Base-by-base conservation (phyloP, 2,329 filamentous ascomycete species). In the Plectosphaerella plurivora region DNA sequence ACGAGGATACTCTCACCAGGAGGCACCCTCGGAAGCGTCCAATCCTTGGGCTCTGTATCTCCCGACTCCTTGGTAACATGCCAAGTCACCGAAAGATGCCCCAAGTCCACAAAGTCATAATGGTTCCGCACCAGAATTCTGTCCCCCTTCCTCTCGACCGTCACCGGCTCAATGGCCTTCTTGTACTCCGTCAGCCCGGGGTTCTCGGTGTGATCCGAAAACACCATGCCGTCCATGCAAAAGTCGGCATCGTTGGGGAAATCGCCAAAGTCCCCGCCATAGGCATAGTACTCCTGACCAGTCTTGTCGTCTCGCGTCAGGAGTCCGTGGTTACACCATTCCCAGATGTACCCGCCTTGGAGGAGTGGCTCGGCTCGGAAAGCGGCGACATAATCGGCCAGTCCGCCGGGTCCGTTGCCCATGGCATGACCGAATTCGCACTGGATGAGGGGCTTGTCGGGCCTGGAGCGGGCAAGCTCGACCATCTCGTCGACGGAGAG, bases 391-490 rank as follows among this genome's bases (percentile, higher is more conserved):
- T 89, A 89, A 52, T 89, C 86, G 53, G 82, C 77, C 45, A 89
- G 70, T 1, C 78, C 80, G 1, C 87, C 86, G 0, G 84, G 86
- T 0, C 84, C 86, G 53, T 88, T 89, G 0, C 87, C 87, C 86
- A 90, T 89, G 0, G 87, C 84, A 55, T 81, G 78, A 0, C 70
- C 69, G 54, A 72, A 82, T 54, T 83, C 79, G 47, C 77, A 81
- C 33, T 80, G 70, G 1, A 87, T 70, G 0, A 87, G 70, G 0
- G 83, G 83, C 63, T 86, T 80, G 36, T 68, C 62, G 68, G 65
- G 65, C 3, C 55, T 44, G 42, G 69, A 67, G 47, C 69, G 63
- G 20, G 73, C 75, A 42, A 71, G 63, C n/a, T 68, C 63, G 33
- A 68, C 63, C 53, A 74, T 65, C 24, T 64, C 63, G 64, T 77